These are phyloP conservation scores for Apium graveolens DNA, from an alignment of 129 eudicot species.

Conservation along the genomic window DNA sequence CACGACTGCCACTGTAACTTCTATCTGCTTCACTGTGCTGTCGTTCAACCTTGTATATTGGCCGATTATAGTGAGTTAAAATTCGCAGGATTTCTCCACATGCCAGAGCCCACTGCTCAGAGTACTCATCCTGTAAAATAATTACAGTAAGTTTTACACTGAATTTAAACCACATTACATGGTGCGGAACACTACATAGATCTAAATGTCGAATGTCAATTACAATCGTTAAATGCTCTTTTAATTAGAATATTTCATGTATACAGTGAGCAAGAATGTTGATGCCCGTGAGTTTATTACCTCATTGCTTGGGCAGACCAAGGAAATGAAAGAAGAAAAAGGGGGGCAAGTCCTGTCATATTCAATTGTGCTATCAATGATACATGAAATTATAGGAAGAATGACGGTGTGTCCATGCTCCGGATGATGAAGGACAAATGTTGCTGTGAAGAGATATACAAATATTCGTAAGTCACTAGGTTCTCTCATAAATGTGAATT, in stretches of 20 bases:
- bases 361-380: slow-evolving; percentile 79
- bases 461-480: slow-evolving; percentile 12
- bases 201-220: not conserved
- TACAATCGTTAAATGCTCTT: not conserved
- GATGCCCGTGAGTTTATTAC: slow-evolving; percentile 24
- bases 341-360: slow-evolving; percentile 72
- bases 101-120: slow-evolving; percentile 98
- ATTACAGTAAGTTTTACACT: not conserved
- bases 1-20: slow-evolving; percentile 59
- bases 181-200: not conserved
- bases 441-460: slow-evolving; percentile 43
- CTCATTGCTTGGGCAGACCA: slow-evolving; percentile 72
- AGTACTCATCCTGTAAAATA: slow-evolving; percentile 68
- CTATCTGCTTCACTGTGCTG: slow-evolving; percentile 46
- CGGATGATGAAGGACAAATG: slow-evolving; percentile 93
- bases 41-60: slow-evolving; percentile 65
- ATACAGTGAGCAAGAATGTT: not conserved
- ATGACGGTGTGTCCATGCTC: slow-evolving; percentile 95
- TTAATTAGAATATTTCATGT: not conserved
- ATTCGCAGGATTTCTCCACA: slow-evolving; percentile 92
- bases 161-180: not conserved
- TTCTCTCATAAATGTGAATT: slow-evolving; percentile 1
- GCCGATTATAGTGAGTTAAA: slow-evolving; percentile 90
- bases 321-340: slow-evolving; percentile 79
- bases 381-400: slow-evolving; percentile 80